phyloP scores from a whole-genome alignment of 192 early-diverging fungal species.

The Gonapodya prolifera region DNA sequence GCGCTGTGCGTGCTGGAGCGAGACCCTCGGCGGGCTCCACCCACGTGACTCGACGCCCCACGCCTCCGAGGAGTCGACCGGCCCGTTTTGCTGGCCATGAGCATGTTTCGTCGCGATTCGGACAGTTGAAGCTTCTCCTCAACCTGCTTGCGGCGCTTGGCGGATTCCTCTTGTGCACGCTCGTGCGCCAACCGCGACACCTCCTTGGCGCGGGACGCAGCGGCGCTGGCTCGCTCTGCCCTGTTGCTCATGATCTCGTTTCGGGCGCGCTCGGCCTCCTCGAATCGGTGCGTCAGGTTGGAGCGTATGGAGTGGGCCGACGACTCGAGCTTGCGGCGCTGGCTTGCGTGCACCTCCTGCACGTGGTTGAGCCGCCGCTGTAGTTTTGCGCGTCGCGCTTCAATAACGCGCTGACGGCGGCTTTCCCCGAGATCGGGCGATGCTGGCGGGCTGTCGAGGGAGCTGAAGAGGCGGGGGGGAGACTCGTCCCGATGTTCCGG shows the following conservation, averaged over 20 bases:
- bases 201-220: background rate
- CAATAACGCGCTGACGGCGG: background rate
- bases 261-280: background rate
- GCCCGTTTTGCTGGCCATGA: background rate
- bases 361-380: background rate
- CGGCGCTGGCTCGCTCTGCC: background rate
- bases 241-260: background rate
- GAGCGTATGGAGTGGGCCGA: background rate
- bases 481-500: background rate
- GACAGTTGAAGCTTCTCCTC: background rate
- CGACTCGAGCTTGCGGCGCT: background rate
- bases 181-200: background rate
- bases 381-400: background rate
- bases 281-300: background rate
- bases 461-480: background rate
- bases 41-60: background rate
- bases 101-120: background rate
- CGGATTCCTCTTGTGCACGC: background rate
- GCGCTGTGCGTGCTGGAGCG: background rate
- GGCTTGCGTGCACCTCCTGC: background rate
- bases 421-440: background rate
- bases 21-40: background rate
- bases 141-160: background rate
- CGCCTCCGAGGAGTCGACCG: background rate
- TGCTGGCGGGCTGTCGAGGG: background rate